These are phyloP conservation scores for Setaria viridis DNA, from an alignment of 202 grass and related monocot genomes.

Conservation along the genomic window DNA sequence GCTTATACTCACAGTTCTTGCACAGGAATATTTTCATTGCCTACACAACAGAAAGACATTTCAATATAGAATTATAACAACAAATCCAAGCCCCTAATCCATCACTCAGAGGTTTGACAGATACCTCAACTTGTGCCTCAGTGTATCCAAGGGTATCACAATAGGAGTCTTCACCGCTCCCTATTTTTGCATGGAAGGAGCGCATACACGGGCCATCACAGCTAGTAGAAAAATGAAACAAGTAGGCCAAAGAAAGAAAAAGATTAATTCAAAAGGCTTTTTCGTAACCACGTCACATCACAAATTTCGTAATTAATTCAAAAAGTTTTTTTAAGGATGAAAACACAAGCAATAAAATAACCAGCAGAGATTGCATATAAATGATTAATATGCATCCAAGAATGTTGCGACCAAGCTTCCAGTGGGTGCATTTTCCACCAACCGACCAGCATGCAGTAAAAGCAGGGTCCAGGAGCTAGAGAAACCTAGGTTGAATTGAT, in stretches of 20 bases:
- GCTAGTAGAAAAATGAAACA: constrained; percentile 50
- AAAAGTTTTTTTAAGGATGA: constrained; percentile 9
- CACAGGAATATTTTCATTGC: constrained; percentile 81
- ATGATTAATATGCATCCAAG: constrained; percentile 7
- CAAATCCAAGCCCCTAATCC: constrained; percentile 31
- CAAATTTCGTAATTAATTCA: not conserved
- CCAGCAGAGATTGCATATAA: constrained; percentile 8
- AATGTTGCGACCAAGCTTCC: not conserved
- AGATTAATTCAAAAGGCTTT: not conserved
- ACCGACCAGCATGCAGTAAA: not conserved
- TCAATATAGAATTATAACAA: constrained; percentile 40
- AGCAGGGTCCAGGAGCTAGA: not conserved
- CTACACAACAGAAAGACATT: constrained; percentile 51
- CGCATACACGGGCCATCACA: constrained; percentile 96
- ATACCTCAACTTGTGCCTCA: constrained; percentile 70
- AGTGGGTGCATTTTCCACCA: not conserved
- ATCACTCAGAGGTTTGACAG: constrained; percentile 28
- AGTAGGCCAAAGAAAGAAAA: constrained; percentile 19
- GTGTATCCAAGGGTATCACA: constrained; percentile 79
- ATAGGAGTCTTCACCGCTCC: constrained; percentile 68
- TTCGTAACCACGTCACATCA: not conserved
- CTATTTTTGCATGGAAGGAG: constrained; percentile 87
- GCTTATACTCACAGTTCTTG: constrained; percentile 80
- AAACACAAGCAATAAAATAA: not conserved
- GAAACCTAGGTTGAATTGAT: not conserved